These are phyloP conservation scores for Didymella exigua DNA, from an alignment of 2,329 filamentous ascomycete species.

Conservation along the genomic window DNA sequence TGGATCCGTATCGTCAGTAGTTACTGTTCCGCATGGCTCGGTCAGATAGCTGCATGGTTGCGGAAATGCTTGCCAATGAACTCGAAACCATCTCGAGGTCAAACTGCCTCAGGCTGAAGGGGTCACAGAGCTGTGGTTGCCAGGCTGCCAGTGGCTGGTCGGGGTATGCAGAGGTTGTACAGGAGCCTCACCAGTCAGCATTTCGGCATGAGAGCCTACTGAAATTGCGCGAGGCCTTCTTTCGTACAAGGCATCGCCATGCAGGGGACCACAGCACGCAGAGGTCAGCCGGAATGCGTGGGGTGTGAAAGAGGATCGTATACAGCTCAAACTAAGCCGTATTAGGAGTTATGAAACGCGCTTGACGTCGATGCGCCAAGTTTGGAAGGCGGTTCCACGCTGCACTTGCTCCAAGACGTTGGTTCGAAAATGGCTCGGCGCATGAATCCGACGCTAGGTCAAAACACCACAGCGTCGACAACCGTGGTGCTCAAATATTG, in stretches of 20 bases:
- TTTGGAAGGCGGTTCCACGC: constrained; percentile 11
- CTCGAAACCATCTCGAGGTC: constrained; percentile 7
- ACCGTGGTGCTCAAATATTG: constrained; percentile 7
- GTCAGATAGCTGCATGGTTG: constrained; percentile 9
- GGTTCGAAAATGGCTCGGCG: constrained; percentile 13
- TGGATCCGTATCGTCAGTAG: not conserved
- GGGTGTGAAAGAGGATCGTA: constrained; percentile 17
- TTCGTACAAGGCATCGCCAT: constrained; percentile 10
- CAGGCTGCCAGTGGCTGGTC: no score
- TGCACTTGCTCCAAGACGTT: constrained; percentile 2
- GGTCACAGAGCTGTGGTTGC: not conserved
- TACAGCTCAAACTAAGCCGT: not conserved
- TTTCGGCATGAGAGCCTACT: constrained; percentile 1
- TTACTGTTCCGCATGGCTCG: not conserved
- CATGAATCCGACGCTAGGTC: constrained; percentile 15
- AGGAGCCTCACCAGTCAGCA: not conserved
- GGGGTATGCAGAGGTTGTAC: constrained; percentile 5
- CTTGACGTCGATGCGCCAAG: constrained; percentile 17
- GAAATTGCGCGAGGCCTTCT: constrained; percentile 10
- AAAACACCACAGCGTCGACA: constrained; percentile 24
- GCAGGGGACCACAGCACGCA: constrained; percentile 14
- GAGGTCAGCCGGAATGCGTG: constrained; percentile 15
- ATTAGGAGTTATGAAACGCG: constrained; percentile 9
- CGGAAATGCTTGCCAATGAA: constrained; percentile 8
- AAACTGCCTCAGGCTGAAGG: constrained; percentile 8